Evolutionary conservation across 768 basidiomycete species (phyloP).

Genomic region (Saitozyma podzolica): DNA sequence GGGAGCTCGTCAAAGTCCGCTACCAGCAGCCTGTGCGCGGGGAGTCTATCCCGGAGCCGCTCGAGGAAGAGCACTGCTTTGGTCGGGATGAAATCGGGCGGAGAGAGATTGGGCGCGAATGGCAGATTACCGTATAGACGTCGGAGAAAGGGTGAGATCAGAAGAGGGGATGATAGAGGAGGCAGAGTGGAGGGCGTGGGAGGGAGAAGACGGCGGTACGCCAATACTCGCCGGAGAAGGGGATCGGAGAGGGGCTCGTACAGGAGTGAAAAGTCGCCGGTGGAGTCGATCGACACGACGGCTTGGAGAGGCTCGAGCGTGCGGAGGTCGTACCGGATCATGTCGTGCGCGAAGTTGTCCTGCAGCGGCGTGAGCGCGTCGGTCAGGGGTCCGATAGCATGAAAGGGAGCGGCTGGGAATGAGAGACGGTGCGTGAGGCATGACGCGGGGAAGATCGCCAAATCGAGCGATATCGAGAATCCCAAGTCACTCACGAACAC

Average conservation of each 20-base stretch:
- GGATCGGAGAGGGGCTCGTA: slow-evolving; percentile 85
- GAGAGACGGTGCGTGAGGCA: not conserved
- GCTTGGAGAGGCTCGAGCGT: slow-evolving; percentile 82
- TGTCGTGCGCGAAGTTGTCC: slow-evolving; percentile 97
- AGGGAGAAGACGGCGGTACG: slow-evolving; percentile 58
- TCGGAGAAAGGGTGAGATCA: slow-evolving; percentile 57
- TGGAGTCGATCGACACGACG: slow-evolving; percentile 70
- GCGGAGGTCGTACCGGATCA: slow-evolving; percentile 81
- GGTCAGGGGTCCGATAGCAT: not conserved
- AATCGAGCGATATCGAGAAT: not conserved
- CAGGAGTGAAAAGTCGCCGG: slow-evolving; percentile 78
- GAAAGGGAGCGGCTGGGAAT: not conserved
- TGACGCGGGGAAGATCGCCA: not conserved
- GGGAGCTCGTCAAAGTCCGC: slow-evolving; percentile 89
- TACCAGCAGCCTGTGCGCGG: slow-evolving; percentile 87
- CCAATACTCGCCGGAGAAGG: slow-evolving; percentile 74
- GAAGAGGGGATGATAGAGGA: slow-evolving; percentile 46
- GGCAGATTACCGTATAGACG: slow-evolving; percentile 70
- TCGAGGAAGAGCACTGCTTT: slow-evolving; percentile 81
- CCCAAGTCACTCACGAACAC: slow-evolving; percentile 69
- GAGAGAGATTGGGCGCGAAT: slow-evolving; percentile 84
- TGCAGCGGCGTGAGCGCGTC: slow-evolving; percentile 45
- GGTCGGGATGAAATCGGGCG: slow-evolving; percentile 89
- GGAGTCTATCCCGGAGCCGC: slow-evolving; percentile 78
- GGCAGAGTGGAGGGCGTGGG: slow-evolving; percentile 59